Evolutionary conservation across 2,329 filamentous ascomycete species (phyloP), one percentile per base, ranked within the genome.

Genomic region (Cladosporium sp.): DNA sequence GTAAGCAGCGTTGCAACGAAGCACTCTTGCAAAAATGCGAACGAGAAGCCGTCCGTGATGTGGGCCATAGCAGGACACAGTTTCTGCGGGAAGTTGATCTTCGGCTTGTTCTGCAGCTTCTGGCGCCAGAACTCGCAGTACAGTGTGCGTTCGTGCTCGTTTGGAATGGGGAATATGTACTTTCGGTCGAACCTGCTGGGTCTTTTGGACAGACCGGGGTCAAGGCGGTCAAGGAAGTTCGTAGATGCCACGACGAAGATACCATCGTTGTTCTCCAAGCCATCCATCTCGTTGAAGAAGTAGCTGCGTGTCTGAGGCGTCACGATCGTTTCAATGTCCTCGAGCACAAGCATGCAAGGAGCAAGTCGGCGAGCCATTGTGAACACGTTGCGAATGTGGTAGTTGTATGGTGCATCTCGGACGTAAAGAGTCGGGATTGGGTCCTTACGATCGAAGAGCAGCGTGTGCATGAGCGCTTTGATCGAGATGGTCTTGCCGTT

Each of bases 211-310:
- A 78, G 87, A 23, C 88, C 88, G 0, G 88, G 88, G 69, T 91
- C 89, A 5, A 91, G 77, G 3, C 82, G 81, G 32, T 91, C 88
- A 5, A 91, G 80, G 68, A 81, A 80, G 63, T 76, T 77, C 0
- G 75, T 77, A 3, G 73, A 75, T 0, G 70, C 75, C 1, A 77
- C 73, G 78, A 91, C 89, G 70, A 91, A 84, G 61, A 91, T 88
- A 13, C 89, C 89, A 68, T 90, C 86, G 68, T 91, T 91, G 67
- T 82, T 84, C 71, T 86, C 86, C 8, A 91, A 81, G 0, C 89
- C 89, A 68, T 91, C 89, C 18, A 91, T 84, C 75, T 91, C 88
- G 73, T 91, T 91, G 65, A 91, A 81, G 77, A 91, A 91, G 78
- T 90, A 91, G 64, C 83, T 86, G 23, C 89, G 81, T 11, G 88